Base-by-base conservation (phyloP, 2,329 filamentous ascomycete genomes). In the Tolypocladium ophioglossoides region DNA sequence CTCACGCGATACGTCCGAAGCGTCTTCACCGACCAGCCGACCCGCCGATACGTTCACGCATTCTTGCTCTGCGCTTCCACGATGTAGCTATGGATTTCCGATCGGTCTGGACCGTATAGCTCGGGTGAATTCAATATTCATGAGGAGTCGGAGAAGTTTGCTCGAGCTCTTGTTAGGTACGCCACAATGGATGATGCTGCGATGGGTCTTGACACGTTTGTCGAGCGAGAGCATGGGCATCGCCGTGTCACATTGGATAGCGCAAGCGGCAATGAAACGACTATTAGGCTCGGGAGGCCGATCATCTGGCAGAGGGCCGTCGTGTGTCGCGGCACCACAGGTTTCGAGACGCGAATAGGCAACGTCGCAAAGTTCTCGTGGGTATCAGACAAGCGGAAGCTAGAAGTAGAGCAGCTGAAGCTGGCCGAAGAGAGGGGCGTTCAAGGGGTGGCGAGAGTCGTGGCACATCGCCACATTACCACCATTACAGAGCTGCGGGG, bases 1-100 rank as follows among this genome's bases (percentile, higher is more conserved):
- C 54, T 63, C 14, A 51, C 56, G 24, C 52, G 58, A 6, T 47
- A 61, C 50, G 56, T 63, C 6, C 58, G 57, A 48, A 38, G 51
- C 20, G 27, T 27, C 27, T 27, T 27, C 27, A 27, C 6, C 27
- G 27, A 59, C 49, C 58, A 63, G 18, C 62, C 63, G 3, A 61
- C 59, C 1, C 61, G 62, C 30, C 55, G 58, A 2, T 62, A 58
- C n/a, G n/a, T 60, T 2, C 58, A 63, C 35, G 60, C 50, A 2
- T 63, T 56, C 47, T 32, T n/a, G 1, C 37, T 59, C 20, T 47
- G 22, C 38, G 56, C 38, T 16, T 57, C 56, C 1, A 56, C 38
- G 27, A 57, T 63, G 52, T 60, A 65, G 51, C 51, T 62, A 11
- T 61, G 58, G 59, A 40, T 64, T 6, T 65, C 63, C 6, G 56